Conservation (phyloP, 768 basidiomycete species). For the Xerocomellus intermedius region DNA sequence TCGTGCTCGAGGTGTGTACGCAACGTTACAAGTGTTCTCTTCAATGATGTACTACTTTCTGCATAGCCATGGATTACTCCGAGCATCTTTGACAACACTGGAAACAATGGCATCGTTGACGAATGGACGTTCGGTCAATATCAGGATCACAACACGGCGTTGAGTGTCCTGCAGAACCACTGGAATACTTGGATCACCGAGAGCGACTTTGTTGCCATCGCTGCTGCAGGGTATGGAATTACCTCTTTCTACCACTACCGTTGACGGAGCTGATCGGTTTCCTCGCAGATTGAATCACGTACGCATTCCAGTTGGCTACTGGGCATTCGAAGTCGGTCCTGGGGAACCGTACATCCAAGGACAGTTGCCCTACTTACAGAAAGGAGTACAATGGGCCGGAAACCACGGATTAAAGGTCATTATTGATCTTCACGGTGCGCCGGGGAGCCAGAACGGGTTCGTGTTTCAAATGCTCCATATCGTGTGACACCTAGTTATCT, state of each 20-base stretch:
- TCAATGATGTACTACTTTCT: conserved; percentile 44
- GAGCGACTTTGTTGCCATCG: conserved; percentile 71
- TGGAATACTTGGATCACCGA: conserved; percentile 88
- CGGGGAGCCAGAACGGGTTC: conserved; percentile 83
- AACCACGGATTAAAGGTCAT: conserved; percentile 75
- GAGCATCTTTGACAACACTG: conserved; percentile 61
- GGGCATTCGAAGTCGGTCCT: conserved; percentile 78
- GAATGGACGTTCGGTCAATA: conserved; percentile 76
- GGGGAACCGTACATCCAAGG: conserved; percentile 82
- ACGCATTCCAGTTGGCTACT: conserved; percentile 84
- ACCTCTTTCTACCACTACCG: neutral
- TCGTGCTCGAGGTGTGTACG: conserved; percentile 47
- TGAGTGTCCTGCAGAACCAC: conserved; percentile 54
- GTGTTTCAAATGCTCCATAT: conserved; percentile 13
- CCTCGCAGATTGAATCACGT: conserved; percentile 72
- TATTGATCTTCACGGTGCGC: conserved; percentile 76
- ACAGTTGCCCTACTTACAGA: conserved; percentile 65
- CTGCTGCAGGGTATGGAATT: conserved; percentile 61
- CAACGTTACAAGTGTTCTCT: neutral
- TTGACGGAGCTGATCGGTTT: conserved; percentile 7
- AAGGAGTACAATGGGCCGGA: conserved; percentile 70
- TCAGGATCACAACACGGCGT: conserved; percentile 51
- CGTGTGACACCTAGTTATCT: conserved; percentile 5
- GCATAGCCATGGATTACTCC: conserved; percentile 76
- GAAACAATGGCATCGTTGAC: conserved; percentile 58